Evolutionary conservation across 2,329 filamentous ascomycete genomes (phyloP).

Genomic region (Microsporum audouinii): DNA sequence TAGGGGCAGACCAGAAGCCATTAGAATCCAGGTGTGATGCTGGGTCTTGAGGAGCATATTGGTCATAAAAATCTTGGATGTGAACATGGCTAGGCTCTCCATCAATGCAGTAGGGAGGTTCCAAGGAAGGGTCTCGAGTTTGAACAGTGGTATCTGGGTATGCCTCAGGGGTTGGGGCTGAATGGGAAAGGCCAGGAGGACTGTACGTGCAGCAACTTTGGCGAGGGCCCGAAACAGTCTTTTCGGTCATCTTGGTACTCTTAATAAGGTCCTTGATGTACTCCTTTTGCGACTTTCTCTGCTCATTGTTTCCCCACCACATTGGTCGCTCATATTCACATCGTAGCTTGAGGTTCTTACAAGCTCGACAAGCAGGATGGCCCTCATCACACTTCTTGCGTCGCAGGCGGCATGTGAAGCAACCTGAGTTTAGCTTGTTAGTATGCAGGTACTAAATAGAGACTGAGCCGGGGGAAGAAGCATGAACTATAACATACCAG

Average conservation of each 20-base stretch:
- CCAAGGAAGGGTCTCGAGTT: slow-evolving; percentile 64
- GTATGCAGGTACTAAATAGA: neutral
- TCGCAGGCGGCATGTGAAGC: slow-evolving; percentile 56
- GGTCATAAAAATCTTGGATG: slow-evolving; percentile 35
- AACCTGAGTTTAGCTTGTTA: slow-evolving; percentile 32
- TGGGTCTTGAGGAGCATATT: slow-evolving; percentile 32
- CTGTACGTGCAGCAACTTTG: slow-evolving; percentile 39
- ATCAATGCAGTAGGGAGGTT: slow-evolving; percentile 60
- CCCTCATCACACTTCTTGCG: slow-evolving; percentile 60
- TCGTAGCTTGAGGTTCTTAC: slow-evolving; percentile 61
- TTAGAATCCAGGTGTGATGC: slow-evolving; percentile 46
- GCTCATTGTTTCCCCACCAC: slow-evolving; percentile 95
- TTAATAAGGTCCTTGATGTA: slow-evolving; percentile 96
- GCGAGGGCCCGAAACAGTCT: slow-evolving; percentile 48
- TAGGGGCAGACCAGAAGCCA: slow-evolving; percentile 49
- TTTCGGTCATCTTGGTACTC: slow-evolving; percentile 86
- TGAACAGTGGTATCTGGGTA: slow-evolving; percentile 61
- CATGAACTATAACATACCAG: slow-evolving; percentile 8
- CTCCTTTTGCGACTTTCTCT: slow-evolving; percentile 78
- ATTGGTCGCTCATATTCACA: slow-evolving; percentile 95
- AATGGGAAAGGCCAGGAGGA: slow-evolving; percentile 69
- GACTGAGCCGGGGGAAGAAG: neutral
- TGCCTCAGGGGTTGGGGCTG: slow-evolving; percentile 66
- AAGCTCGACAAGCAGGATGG: slow-evolving; percentile 53
- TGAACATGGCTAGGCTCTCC: slow-evolving; percentile 59